Conservation (phyloP, 1,284 basidiomycete species). For the Kalmanozyma brasiliensis region DNA sequence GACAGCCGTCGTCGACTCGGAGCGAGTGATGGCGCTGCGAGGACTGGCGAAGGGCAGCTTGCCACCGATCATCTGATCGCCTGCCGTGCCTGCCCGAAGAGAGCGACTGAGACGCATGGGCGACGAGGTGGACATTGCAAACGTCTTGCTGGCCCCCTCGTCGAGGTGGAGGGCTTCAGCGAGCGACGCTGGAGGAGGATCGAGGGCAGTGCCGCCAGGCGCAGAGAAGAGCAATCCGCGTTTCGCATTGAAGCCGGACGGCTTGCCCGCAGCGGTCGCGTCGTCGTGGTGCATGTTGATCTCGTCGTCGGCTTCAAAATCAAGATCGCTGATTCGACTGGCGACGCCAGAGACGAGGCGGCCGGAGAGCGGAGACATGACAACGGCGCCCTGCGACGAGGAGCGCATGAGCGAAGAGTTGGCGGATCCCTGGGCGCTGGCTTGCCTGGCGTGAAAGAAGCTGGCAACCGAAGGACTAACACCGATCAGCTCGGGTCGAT, state of each 20-base stretch:
- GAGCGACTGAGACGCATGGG: slow-evolving; percentile 27
- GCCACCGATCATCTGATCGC: slow-evolving; percentile 45
- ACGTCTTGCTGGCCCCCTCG: slow-evolving; percentile 19
- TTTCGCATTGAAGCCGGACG: slow-evolving; percentile 36
- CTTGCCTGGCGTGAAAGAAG: slow-evolving; percentile 41
- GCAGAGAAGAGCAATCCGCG: slow-evolving; percentile 49
- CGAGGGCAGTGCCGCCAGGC: slow-evolving; percentile 24
- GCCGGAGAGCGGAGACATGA: slow-evolving; percentile 50
- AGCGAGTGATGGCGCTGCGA: slow-evolving; percentile 45
- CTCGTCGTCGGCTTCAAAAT: slow-evolving; percentile 47
- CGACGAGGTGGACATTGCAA: slow-evolving; percentile 21
- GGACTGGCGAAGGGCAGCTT: slow-evolving; percentile 47
- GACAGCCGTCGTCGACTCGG: slow-evolving; percentile 36
- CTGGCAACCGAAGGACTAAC: slow-evolving; percentile 47
- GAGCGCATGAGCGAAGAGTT: slow-evolving; percentile 45
- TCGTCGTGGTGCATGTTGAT: slow-evolving; percentile 28
- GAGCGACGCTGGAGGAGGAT: slow-evolving; percentile 44
- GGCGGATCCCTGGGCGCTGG: slow-evolving; percentile 30
- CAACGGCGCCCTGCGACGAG: slow-evolving; percentile 32
- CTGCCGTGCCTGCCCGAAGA: slow-evolving; percentile 18
- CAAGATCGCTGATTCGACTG: slow-evolving; percentile 45
- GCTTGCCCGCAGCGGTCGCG: slow-evolving; percentile 14
- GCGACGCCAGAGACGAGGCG: slow-evolving; percentile 34
- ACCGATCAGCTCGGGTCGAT: slow-evolving; percentile 42
- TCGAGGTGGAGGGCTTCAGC: slow-evolving; percentile 33